Conservation (phyloP, 2,329 filamentous ascomycete genomes). For the Chalaropsis ovoidea region DNA sequence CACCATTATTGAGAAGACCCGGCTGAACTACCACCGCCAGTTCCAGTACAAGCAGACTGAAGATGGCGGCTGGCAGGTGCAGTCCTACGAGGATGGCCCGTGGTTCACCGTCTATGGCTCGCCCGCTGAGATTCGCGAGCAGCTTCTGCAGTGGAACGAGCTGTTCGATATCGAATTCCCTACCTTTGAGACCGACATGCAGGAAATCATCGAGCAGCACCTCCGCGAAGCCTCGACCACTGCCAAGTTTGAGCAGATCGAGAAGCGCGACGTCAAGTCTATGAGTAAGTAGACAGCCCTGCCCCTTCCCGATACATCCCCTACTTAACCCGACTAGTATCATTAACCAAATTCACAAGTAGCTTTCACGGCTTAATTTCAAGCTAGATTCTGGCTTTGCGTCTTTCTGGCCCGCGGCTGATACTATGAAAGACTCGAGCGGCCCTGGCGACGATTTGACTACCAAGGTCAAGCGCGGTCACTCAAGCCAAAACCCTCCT, state of each 20-base stretch:
- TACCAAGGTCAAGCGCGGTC: neutral
- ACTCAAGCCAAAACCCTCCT: neutral
- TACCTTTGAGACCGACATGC: slow-evolving; percentile 12
- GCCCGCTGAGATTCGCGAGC: slow-evolving; percentile 26
- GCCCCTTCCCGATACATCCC: neutral
- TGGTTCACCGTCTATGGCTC: slow-evolving; percentile 26
- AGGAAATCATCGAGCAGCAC: neutral
- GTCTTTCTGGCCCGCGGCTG: neutral
- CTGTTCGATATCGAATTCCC: slow-evolving; percentile 26
- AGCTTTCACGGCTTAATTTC: neutral
- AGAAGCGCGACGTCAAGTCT: neutral
- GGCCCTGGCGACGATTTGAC: neutral
- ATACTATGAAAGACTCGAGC: neutral
- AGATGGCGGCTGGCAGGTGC: slow-evolving; percentile 24
- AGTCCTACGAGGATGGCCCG: slow-evolving; percentile 25
- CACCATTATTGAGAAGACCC: slow-evolving; percentile 13
- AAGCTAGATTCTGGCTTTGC: too few species aligned
- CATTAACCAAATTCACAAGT: neutral
- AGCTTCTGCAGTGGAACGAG: slow-evolving; percentile 26
- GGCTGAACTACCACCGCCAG: neutral
- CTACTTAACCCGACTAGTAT: neutral
- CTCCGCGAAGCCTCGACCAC: neutral
- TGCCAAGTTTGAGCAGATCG: neutral
- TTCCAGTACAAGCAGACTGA: neutral
- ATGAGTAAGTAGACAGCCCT: neutral